Evolutionary conservation across 1,139 yeast genomes (phyloP).

Genomic region (Tardiomyces depauwii): DNA sequence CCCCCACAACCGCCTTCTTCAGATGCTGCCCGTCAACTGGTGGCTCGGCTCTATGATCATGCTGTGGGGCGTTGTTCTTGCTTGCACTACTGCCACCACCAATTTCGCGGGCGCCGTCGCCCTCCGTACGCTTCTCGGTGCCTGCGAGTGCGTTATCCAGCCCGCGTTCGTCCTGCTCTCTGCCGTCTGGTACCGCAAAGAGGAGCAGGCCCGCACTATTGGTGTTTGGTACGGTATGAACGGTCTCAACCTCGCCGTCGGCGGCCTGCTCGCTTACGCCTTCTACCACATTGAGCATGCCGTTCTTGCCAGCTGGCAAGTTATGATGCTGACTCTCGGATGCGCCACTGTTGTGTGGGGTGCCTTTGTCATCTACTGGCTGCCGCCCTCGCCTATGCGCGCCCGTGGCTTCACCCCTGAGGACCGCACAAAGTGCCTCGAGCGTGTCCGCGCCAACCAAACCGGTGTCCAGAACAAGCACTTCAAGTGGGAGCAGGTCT

Average conservation of each 20-base stretch:
- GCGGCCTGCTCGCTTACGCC: constrained; percentile 13
- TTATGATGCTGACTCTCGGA: constrained; percentile 37
- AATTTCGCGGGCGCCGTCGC: constrained; percentile 35
- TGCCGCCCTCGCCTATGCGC: constrained; percentile 45
- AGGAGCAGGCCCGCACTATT: constrained; percentile 33
- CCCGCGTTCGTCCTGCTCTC: constrained; percentile 52
- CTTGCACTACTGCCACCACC: constrained; percentile 26
- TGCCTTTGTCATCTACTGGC: constrained; percentile 30
- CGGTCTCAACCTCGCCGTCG: constrained; percentile 16
- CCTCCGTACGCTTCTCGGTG: constrained; percentile 42
- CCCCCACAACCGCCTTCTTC: constrained; percentile 38
- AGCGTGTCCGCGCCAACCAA: constrained; percentile 37
- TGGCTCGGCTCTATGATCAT: constrained; percentile 20
- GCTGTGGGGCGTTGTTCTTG: constrained; percentile 37
- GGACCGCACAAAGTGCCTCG: constrained; percentile 43
- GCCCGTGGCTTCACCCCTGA: constrained; percentile 41
- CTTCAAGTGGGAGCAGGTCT: constrained; percentile 43
- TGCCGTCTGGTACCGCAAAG: constrained; percentile 41
- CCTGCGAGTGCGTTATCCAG: constrained; percentile 44
- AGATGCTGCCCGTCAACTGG: constrained; percentile 20
- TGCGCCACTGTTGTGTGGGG: constrained; percentile 41
- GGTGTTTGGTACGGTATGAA: constrained; percentile 14
- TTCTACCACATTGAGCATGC: constrained; percentile 17
- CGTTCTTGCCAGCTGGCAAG: constrained; percentile 30
- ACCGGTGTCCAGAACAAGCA: constrained; percentile 45